Base-by-base conservation (phyloP, 352 stramenopile species). In the Globisporangium paroecandrum region DNA sequence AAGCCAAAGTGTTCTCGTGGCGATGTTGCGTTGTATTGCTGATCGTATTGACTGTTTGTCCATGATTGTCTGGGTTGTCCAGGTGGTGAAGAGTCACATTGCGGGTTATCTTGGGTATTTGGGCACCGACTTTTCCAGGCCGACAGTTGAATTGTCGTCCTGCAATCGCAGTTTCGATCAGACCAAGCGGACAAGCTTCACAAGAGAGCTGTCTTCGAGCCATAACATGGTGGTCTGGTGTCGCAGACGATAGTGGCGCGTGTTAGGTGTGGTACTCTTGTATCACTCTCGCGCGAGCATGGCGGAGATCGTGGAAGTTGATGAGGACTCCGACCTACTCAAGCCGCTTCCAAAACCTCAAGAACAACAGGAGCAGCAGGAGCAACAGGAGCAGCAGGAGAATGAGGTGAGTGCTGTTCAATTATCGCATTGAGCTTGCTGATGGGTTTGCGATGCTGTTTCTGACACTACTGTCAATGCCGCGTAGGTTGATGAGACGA, bases 31-130 rank as follows among this genome's bases (percentile, higher is more conserved):
- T 15, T 49, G 38, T 51, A 4, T n/a, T 46, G 25, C n/a, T 53
- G 22, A 13, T 60, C 15, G 41, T 67, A 4, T 32, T 32, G 29
- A 7, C 29, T 32, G 29, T 34, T 15, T 51, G 36, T n/a, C 34
- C 24, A 38, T 20, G 24, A 38, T 20, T 36, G 13, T 24, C 18
- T n/a, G n/a, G n/a, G 7, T 8, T 15, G 27, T 38, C 8, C 36
- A 62, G n/a, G n/a, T 36, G 24, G 13, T 24, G 56, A 62, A 62
- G 15, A 62, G 56, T 62, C 32, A 47, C 56, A 38, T 13, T 22
- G 8, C 9, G 29, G 32, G 46, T 41, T 62, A 62, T 43, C 56
- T 62, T 46, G 54, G 22, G 54, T 0, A 9, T 32, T 32, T 32
- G 29, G 29, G 20, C n/a, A 56, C n/a, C 22, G 49, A 29, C 49